A percentile compares a stretch with the other conserved stretches of the same genome.
These are phyloP conservation scores for Pleurozium schreberi DNA, from an alignment of 225 moss, liverwort and hornwort species.

Conservation along the genomic window DNA sequence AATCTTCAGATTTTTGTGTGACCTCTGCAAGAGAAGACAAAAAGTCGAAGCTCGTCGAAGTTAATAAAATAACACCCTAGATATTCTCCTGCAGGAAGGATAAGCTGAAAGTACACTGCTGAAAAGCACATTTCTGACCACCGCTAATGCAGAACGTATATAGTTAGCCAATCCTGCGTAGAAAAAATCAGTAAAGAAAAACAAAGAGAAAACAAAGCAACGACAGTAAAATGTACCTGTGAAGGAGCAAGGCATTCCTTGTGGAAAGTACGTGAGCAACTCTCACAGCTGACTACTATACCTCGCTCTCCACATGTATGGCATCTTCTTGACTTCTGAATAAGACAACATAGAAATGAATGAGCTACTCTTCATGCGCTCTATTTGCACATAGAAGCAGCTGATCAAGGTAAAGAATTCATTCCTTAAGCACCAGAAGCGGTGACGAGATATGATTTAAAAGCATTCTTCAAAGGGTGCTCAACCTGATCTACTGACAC, in stretches of 20 bases:
- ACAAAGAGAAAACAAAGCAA: not conserved
- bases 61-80: not conserved
- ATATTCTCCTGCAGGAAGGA: not conserved
- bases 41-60: not conserved
- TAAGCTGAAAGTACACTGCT: not conserved
- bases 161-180: not conserved
- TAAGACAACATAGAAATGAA: not conserved
- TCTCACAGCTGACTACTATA: conserved; percentile 56
- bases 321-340: conserved; percentile 61
- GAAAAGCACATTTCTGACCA: not conserved
- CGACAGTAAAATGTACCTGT: conserved; percentile 27
- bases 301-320: conserved; percentile 65
- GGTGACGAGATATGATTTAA: not conserved
- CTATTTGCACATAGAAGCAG: not conserved
- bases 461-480: not conserved
- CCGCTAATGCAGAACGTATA: not conserved
- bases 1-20: conserved; percentile 45
- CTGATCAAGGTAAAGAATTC: not conserved
- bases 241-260: conserved; percentile 63
- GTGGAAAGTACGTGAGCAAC: conserved; percentile 60
- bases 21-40: conserved; percentile 25
- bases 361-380: not conserved
- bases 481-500: not conserved
- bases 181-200: not conserved
- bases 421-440: not conserved